Conservation (phyloP, 306 rosid genomes). For the Cicer pinnatifidum region DNA sequence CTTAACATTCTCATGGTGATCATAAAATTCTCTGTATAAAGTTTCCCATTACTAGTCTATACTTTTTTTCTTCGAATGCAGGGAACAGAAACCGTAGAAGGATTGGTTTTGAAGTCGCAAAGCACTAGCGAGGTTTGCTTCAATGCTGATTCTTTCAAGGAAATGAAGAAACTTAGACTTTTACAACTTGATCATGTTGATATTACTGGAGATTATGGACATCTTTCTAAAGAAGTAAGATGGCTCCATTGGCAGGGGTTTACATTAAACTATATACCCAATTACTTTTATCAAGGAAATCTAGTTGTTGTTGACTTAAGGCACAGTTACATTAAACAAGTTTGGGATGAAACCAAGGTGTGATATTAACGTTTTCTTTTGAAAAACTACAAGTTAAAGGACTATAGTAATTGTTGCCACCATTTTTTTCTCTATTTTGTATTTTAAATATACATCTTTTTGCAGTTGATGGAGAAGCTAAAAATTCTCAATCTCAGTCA, state of each 20-base stretch:
- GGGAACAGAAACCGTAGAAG: constrained; percentile 39
- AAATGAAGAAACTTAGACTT: constrained; percentile 53
- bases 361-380: background rate
- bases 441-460: background rate
- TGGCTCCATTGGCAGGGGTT: constrained; percentile 52
- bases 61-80: background rate
- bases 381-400: background rate
- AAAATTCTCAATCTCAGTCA: constrained; percentile 47
- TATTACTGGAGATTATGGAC: constrained; percentile 39
- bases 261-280: constrained; percentile 42
- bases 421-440: background rate
- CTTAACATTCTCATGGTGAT: background rate
- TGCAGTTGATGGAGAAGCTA: constrained; percentile 34
- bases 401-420: background rate
- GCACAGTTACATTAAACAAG: constrained; percentile 37
- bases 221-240: constrained; percentile 40
- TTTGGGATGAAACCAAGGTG: constrained; percentile 52
- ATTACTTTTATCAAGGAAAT: constrained; percentile 15
- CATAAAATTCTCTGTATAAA: background rate
- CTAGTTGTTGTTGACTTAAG: constrained; percentile 48
- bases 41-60: too few relatives aligned
- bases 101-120: constrained; percentile 24
- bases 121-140: background rate
- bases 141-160: constrained; percentile 38
- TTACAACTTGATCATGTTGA: constrained; percentile 42